Base-by-base conservation (phyloP, 257 asterid genomes). In the Solanum pinnatisectum region DNA sequence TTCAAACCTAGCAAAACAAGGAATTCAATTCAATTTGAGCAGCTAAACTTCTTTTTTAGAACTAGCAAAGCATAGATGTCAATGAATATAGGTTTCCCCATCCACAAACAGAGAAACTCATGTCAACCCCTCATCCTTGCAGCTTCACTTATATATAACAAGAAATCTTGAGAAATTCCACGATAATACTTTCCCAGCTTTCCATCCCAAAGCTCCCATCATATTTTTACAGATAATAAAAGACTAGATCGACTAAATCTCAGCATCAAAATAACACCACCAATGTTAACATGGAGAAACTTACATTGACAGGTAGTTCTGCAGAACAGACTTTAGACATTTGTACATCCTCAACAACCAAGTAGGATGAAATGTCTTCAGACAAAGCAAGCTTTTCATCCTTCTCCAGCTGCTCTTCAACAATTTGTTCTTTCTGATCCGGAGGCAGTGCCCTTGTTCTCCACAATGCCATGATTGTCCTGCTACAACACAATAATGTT, bases 381-480 rank as follows among this genome's bases (percentile, higher is more conserved):
- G 87, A 82, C 40, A 89, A 85, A 88, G 85, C 67, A 39, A 91
- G 90, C 87, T 90, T 93, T 86, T 85, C 96, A 71, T 92, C 93
- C 87, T 91, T 93, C 18, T 91, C 92, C 88, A 90, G 87, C 91
- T 93, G 93, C 90, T 92, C 94, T 83, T 92, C 96, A 2, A 91
- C 93, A 49, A 92, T 89, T 87, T 78, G 87, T 23, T 92, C 95
- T 90, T 91, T 92, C 91, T 95, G 95, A 87, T 92, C 96, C 0
- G 89, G 94, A 59, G 91, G 95, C 27, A 92, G 81, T 30, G 92
- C 91, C 90, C 98, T 93, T 86, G 98, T 92, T 91, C 95, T 93
- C 99, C 98, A 97, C 91, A 97, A 90, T 14, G 98, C 98, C 93
- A 86, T 92, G 63, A 94, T 90, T 22, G 98, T 97, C 96, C 99